Percentiles rank a stretch among this genome's conserved stretches.
phyloP scores from a whole-genome alignment of 768 basidiomycete species.

The Psilocybe sp. region DNA sequence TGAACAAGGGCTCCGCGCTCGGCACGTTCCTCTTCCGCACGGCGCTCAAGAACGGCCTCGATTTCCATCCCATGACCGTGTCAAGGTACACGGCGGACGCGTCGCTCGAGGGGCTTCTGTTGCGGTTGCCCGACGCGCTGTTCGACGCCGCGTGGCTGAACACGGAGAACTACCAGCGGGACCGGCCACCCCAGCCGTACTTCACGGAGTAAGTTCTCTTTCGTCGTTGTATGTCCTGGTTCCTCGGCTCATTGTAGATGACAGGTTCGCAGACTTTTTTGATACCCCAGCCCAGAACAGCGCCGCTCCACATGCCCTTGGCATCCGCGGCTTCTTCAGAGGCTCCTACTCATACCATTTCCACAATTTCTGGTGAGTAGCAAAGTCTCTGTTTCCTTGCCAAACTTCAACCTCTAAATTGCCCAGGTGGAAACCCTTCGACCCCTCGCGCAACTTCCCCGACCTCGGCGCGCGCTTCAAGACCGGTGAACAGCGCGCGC shows the following conservation, averaged over 20 bases:
- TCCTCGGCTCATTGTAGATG: constrained; percentile 1
- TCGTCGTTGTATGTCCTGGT: not conserved
- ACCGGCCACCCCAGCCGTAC: constrained; percentile 90
- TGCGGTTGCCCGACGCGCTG: constrained; percentile 85
- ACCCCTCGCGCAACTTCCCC: constrained; percentile 83
- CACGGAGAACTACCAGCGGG: constrained; percentile 83
- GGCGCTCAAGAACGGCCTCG: constrained; percentile 84
- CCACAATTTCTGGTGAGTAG: constrained; percentile 83
- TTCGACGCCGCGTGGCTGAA: constrained; percentile 96
- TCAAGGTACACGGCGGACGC: constrained; percentile 84
- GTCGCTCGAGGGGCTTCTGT: constrained; percentile 68
- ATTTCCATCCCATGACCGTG: constrained; percentile 95
- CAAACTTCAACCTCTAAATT: not conserved
- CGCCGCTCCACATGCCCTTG: constrained; percentile 79
- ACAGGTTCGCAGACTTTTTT: constrained; percentile 82
- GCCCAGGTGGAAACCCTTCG: constrained; percentile 91
- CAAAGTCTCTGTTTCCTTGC: not conserved
- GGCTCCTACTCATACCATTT: constrained; percentile 94
- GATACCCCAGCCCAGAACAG: constrained; percentile 66
- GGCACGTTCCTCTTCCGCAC: constrained; percentile 91
- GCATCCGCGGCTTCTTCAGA: constrained; percentile 89
- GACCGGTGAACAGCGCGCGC: constrained; percentile 68
- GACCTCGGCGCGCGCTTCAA: constrained; percentile 82
- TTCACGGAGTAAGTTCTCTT: constrained; percentile 65
- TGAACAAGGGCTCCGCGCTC: constrained; percentile 87